Percentiles rank a stretch among this genome's conserved stretches.
Evolutionary conservation across 495 filamentous ascomycete genomes (phyloP).

Genomic region (Melanomma pulvis-pyrius): DNA sequence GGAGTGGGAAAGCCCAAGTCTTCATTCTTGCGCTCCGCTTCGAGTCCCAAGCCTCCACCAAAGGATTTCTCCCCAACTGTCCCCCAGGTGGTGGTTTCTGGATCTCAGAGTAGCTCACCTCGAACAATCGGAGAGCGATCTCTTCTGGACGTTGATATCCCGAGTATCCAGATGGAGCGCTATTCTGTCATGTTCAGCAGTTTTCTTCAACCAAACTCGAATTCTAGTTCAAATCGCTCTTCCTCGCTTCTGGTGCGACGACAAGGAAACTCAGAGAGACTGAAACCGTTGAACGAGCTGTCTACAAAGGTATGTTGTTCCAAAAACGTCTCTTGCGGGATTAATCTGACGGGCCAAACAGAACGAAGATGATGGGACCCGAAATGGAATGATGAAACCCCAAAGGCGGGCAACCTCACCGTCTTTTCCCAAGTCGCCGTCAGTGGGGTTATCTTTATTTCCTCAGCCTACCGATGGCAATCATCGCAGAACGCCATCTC

Average conservation of each 20-base stretch:
- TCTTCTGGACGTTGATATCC: slow-evolving; percentile 76
- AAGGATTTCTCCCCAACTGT: slow-evolving; percentile 35
- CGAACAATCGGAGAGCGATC: slow-evolving; percentile 33
- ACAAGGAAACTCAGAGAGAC: slow-evolving; percentile 68
- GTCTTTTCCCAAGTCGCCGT: slow-evolving; percentile 50
- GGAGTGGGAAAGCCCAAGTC: slow-evolving; percentile 14
- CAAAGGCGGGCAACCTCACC: slow-evolving; percentile 36
- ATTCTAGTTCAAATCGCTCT: slow-evolving; percentile 46
- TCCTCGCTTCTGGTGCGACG: slow-evolving; percentile 65
- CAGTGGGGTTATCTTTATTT: slow-evolving; percentile 66
- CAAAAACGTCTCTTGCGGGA: slow-evolving; percentile 2
- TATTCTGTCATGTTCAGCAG: slow-evolving; percentile 95
- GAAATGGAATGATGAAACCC: slow-evolving; percentile 28
- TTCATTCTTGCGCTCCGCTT: slow-evolving; percentile 18
- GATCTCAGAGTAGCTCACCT: slow-evolving; percentile 17
- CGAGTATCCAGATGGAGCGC: slow-evolving; percentile 76
- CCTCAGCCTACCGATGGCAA: slow-evolving; percentile 40
- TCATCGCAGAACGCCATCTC: slow-evolving; percentile 43
- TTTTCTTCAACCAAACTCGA: slow-evolving; percentile 58
- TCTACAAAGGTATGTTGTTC: slow-evolving; percentile 38
- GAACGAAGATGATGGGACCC: slow-evolving; percentile 19
- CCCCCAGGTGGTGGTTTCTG: slow-evolving; percentile 30
- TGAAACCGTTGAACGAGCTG: slow-evolving; percentile 54
- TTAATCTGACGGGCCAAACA: slow-evolving; percentile 20
- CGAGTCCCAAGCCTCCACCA: slow-evolving; percentile 29